A percentile compares a stretch with the other conserved stretches of the same genome.
Evolutionary conservation across 352 stramenopile genomes (phyloP).

Genomic region (Pythium volutum): DNA sequence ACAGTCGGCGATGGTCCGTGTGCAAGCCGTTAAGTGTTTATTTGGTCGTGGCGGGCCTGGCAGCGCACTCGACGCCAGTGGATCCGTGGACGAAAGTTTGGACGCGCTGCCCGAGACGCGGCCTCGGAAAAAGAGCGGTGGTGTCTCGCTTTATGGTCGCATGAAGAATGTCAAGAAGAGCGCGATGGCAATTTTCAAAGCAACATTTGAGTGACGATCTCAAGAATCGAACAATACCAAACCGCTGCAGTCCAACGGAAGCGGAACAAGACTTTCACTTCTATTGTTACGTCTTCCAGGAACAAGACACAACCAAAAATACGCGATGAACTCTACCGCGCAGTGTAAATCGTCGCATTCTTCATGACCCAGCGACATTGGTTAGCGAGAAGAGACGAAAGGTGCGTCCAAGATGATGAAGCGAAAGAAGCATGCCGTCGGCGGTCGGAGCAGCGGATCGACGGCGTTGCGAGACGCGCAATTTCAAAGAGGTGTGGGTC

Average conservation of each 20-base stretch:
- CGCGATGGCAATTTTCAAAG: conserved; percentile 79
- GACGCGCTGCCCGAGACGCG: conserved; percentile 27
- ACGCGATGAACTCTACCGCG: neutral
- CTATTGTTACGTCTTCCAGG: conserved; percentile 8
- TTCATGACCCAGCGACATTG: neutral
- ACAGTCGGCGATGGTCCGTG: conserved; percentile 71
- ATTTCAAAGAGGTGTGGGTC: neutral
- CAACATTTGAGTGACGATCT: conserved; percentile 77
- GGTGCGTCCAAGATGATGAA: conserved; percentile 13
- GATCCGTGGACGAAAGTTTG: conserved; percentile 4
- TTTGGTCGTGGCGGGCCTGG: conserved; percentile 17
- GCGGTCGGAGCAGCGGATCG: neutral
- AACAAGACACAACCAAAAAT: conserved; percentile 15
- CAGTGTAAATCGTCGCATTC: neutral
- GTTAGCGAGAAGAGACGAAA: neutral
- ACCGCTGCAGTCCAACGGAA: neutral
- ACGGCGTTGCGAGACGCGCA: conserved; percentile 1
- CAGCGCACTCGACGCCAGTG: neutral
- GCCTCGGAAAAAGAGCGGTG: conserved; percentile 26
- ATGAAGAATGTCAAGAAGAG: conserved; percentile 85
- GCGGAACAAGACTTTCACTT: neutral
- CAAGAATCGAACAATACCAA: conserved; percentile 10
- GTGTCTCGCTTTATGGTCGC: conserved; percentile 63
- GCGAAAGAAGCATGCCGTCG: conserved; percentile 17
- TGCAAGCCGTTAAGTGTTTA: conserved; percentile 55